A percentile compares a stretch with the other conserved stretches of the same genome.
These are phyloP conservation scores for Cunninghamia lanceolata DNA, from an alignment of 75 land plant genomes.

Conservation along the genomic window DNA sequence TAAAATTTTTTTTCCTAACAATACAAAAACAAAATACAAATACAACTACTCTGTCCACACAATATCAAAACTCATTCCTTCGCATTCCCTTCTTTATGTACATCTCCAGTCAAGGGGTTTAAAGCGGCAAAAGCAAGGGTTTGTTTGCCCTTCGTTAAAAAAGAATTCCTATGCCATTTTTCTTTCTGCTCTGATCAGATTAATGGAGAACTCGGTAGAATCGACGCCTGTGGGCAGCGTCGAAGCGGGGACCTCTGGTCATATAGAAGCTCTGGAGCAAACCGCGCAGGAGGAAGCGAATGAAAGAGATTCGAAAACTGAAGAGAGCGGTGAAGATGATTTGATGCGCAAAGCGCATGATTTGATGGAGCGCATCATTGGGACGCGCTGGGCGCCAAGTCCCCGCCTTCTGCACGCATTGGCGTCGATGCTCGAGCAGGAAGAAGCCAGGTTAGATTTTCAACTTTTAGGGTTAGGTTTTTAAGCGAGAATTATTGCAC, in stretches of 20 bases:
- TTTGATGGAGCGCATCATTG: slow-evolving; percentile 59
- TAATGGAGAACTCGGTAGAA: not conserved
- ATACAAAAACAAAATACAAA: not conserved
- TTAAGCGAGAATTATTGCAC: not conserved
- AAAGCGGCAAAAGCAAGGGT: not conserved
- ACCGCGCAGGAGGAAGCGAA: not conserved
- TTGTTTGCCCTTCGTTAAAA: not conserved
- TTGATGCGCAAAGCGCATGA: slow-evolving; percentile 55
- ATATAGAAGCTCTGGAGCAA: not conserved
- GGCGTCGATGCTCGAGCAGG: slow-evolving; percentile 70
- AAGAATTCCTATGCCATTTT: not conserved
- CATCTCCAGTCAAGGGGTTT: not conserved
- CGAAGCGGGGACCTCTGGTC: not conserved
- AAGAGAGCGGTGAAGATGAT: slow-evolving; percentile 37
- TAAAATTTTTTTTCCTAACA: not conserved
- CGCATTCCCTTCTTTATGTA: not conserved
- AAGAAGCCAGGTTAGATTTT: slow-evolving; percentile 62
- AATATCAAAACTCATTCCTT: not conserved
- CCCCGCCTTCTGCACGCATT: slow-evolving; percentile 71
- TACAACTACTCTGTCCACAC: not conserved
- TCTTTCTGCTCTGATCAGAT: not conserved
- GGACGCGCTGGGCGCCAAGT: slow-evolving; percentile 60
- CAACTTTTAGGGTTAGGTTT: not conserved
- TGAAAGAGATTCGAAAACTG: not conserved
- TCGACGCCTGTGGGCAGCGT: not conserved